Evolutionary conservation across 2,329 filamentous ascomycete species (phyloP), one percentile per base, ranked within the genome.

Genomic region (Sporothrix schenckii): DNA sequence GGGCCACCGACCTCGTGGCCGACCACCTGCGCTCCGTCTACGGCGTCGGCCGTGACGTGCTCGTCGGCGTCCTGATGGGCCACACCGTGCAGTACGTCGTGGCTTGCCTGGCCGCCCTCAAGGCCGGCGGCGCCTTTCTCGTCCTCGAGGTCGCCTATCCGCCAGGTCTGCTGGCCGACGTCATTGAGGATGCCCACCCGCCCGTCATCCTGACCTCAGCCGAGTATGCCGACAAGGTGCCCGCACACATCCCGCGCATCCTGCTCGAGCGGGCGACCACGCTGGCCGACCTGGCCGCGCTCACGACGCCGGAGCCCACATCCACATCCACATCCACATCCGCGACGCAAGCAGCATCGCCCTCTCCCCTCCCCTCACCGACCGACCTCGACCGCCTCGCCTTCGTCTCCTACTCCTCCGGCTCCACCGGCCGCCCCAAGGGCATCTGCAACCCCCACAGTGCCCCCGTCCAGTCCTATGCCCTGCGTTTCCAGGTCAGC

Each of bases 91-190:
- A 93, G 80, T 93, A 94, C 79, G 90, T 94, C 72, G 89, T 94
- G 78, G 89, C 91, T 19, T 93, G 90, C 76, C 83, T 94, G 68
- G 92, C 92, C 34, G 88, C 90, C n/a, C 85, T 94, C 52, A 88
- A 90, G 71, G 91, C 92, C 2, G 92, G 91, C 67, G 92, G 92
- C 69, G 92, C 92, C 1, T 94, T 93, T 77, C 83, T 94, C 5
- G 91, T 94, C 2, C 86, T 94, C 3, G 92, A 94, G 80, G 83
- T 93, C 65, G 92, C 92, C 3, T 94, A 94, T 73, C 92, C 92
- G 16, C 87, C 90, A 0, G 89, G 88, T 70, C 82, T 94, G 65
- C 82, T 94, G 72, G 86, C 90, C 67, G 91, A 93, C 79, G 91
- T 94, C 67, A 85, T 94, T 67, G 89, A 91, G 41, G 92, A 94